Percentiles rank a stretch among this genome's conserved stretches.
phyloP scores from a whole-genome alignment of 1,139 yeast genomes.

The Geotrichum phurueaensis region DNA sequence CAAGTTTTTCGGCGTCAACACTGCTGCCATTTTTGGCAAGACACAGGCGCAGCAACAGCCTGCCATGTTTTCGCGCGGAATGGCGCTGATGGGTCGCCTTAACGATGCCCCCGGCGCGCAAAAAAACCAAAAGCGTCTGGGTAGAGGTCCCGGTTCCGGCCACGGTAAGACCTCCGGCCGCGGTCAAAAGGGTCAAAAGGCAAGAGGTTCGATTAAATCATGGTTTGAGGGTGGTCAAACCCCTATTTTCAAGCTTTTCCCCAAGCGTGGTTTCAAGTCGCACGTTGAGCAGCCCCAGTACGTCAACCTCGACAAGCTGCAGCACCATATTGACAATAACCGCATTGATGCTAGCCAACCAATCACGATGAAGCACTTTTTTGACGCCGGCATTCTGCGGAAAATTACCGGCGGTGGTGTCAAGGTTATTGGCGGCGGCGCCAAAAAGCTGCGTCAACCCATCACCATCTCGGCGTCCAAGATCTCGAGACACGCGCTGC shows the following conservation, averaged over 20 bases:
- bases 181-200: conserved; percentile 99
- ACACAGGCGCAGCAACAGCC: background rate
- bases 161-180: conserved; percentile 87
- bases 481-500: conserved; percentile 72
- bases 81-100: conserved; percentile 18
- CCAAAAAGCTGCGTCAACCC: conserved; percentile 45
- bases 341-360: conserved; percentile 50
- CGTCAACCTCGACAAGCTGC: conserved; percentile 57
- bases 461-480: conserved; percentile 73
- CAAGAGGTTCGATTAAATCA: conserved; percentile 81
- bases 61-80: conserved; percentile 10
- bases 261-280: conserved; percentile 76
- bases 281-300: conserved; percentile 32
- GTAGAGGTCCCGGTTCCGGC: conserved; percentile 96
- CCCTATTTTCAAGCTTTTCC: conserved; percentile 81
- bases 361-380: conserved; percentile 67
- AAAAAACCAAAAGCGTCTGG: conserved; percentile 60
- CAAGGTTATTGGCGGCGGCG: conserved; percentile 68
- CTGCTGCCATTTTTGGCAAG: background rate
- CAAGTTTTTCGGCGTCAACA: background rate
- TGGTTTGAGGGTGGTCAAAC: conserved; percentile 99
- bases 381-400: conserved; percentile 62
- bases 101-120: conserved; percentile 31
- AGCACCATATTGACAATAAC: conserved; percentile 37
- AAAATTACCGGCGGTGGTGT: conserved; percentile 76